Conservation (phyloP, 2,329 filamentous ascomycete species). For the Monosporascus sp. region DNA sequence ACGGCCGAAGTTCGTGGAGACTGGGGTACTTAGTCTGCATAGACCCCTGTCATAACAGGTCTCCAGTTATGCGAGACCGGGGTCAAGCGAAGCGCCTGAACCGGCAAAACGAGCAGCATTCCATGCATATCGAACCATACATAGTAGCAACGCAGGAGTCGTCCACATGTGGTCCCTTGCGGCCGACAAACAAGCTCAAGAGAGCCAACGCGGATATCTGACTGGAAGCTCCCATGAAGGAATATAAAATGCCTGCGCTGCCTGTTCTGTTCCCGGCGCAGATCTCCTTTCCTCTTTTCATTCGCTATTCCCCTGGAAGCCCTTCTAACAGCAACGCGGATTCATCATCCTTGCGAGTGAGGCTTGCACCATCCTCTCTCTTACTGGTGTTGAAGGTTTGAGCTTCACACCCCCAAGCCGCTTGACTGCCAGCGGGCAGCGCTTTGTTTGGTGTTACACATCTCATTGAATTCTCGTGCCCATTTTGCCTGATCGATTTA, state of each 20-base stretch:
- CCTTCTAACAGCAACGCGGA: background rate
- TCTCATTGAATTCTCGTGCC: background rate
- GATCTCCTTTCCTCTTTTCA: background rate
- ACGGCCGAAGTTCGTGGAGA: background rate
- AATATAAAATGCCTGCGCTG: background rate
- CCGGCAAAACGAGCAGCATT: background rate
- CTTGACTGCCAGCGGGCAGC: conserved; percentile 27
- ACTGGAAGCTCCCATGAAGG: background rate
- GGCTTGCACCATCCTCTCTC: conserved; percentile 4
- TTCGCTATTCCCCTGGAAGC: background rate
- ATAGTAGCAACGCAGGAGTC: background rate
- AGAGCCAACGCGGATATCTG: background rate
- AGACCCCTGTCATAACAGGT: background rate
- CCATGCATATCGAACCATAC: background rate
- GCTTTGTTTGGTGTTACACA: background rate
- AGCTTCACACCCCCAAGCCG: conserved; percentile 14
- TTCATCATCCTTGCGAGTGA: conserved; percentile 6
- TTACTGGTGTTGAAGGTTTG: conserved; percentile 15
- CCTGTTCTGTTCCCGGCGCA: background rate
- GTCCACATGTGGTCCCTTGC: background rate
- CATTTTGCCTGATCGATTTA: conserved; percentile 1
- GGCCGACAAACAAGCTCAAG: background rate
- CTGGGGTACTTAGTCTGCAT: background rate
- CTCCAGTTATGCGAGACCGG: background rate
- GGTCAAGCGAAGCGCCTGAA: background rate